Evolutionary conservation across 805 yeast species (phyloP), one percentile per base, ranked within the genome.

Genomic region (Yarrowia bubula): DNA sequence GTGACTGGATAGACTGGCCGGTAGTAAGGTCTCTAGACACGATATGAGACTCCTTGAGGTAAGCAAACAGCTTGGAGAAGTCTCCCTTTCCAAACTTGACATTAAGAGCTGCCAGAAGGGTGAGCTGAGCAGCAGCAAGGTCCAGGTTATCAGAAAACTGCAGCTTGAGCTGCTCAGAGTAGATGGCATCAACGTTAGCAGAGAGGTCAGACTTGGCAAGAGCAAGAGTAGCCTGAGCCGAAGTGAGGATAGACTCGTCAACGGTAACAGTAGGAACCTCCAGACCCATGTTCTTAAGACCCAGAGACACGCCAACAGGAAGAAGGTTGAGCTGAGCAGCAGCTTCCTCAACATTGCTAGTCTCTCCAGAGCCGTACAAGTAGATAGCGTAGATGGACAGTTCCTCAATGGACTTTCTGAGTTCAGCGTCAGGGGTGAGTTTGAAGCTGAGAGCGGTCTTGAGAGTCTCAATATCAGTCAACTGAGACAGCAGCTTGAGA

Each of bases 331-430:
- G 47, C 33, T 55, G 61, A 41, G 61, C 2, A 15, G 61, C 61
- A 11, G 47, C 61, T 9, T 41, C 61, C 5, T n/a, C 47, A 8
- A 55, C 13, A 9, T 55, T n/a, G 13, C 46, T 28, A 6, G 37
- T 6, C 38, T 55, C 61, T 0, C 61, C 47, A 7, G 61, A 55
- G 5, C 61, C 61, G 38, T 41, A 55, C 31, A 55, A 15, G 47
- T 55, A 55, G 31, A 55, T 11, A 1, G 61, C 61, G 8, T 55
- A 55, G 14, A 37, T 41, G 38, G 46, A 11, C 31, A 92, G 87
- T 84, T 91, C 96, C 77, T 91, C 97, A 81, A 91, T 88, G 80
- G 90, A 84, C 75, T 83, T 81, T 83, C 93, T 87, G 81, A 88
- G 90, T 84, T 90, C 92, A 81, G 93, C 86, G 87, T 91, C 89